phyloP scores from a whole-genome alignment of 2,329 filamentous ascomycete genomes.

The Sarocladiaceae sp. region DNA sequence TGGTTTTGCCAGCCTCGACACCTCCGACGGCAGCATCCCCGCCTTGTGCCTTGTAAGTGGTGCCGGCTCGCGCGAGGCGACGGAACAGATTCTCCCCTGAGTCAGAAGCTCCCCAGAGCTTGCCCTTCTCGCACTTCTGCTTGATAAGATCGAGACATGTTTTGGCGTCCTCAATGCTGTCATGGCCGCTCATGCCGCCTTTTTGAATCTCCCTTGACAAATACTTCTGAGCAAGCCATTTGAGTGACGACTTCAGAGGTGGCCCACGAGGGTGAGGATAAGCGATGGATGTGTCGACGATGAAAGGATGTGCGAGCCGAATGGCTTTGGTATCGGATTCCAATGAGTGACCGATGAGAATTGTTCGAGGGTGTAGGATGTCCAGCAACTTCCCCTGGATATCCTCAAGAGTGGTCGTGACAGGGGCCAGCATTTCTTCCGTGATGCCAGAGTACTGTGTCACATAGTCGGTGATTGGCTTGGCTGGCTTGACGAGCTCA shows the following conservation, averaged over 20 bases:
- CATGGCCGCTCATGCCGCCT: constrained; percentile 69
- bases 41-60: constrained; percentile 57
- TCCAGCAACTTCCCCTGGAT: constrained; percentile 74
- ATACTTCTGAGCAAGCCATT: constrained; percentile 84
- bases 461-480: constrained; percentile 88
- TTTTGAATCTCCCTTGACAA: constrained; percentile 85
- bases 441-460: constrained; percentile 94
- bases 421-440: constrained; percentile 70
- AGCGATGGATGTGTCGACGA: constrained; percentile 86
- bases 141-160: constrained; percentile 91
- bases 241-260: constrained; percentile 85
- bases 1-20: constrained; percentile 54
- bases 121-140: constrained; percentile 92
- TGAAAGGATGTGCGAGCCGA: constrained; percentile 83
- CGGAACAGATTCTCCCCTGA: constrained; percentile 86
- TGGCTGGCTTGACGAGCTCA: constrained; percentile 84
- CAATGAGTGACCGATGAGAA: constrained; percentile 76
- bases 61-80: constrained; percentile 63
- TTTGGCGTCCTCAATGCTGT: constrained; percentile 87
- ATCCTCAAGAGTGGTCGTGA: constrained; percentile 79
- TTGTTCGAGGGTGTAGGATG: constrained; percentile 67
- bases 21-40: constrained; percentile 54
- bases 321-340: constrained; percentile 82
- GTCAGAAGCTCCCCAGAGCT: constrained; percentile 77
- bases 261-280: constrained; percentile 88